phyloP scores from a whole-genome alignment of 495 filamentous ascomycete species.

The Aspergillus nidulans region DNA sequence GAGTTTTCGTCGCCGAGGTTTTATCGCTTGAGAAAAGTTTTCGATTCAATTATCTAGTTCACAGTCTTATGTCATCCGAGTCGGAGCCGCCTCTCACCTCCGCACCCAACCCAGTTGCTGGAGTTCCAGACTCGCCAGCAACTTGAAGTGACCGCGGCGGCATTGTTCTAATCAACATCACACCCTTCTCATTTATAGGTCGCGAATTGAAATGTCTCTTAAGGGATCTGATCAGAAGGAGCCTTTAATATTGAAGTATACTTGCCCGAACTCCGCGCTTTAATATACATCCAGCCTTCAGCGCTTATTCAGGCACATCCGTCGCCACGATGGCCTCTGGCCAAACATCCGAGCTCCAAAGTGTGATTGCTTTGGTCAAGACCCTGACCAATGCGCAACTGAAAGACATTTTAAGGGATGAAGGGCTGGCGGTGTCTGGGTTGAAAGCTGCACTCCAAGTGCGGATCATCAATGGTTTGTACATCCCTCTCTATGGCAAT shows the following conservation, averaged over 20 bases:
- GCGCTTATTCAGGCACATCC: neutral
- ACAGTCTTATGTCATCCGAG: slow-evolving; percentile 44
- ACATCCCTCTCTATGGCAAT: slow-evolving; percentile 9
- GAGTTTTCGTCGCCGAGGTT: neutral
- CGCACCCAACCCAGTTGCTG: slow-evolving; percentile 11
- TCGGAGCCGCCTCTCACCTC: slow-evolving; percentile 25
- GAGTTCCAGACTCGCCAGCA: neutral
- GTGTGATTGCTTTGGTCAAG: slow-evolving; percentile 47
- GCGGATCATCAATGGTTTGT: slow-evolving; percentile 73
- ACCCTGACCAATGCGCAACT: slow-evolving; percentile 66
- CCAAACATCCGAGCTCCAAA: slow-evolving; percentile 31
- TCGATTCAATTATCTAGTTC: no score
- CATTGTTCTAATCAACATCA: neutral
- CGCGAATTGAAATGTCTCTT: slow-evolving; percentile 22
- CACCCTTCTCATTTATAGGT: neutral
- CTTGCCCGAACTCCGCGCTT: slow-evolving; percentile 12
- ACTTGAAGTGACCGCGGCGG: neutral
- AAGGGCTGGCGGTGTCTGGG: slow-evolving; percentile 68
- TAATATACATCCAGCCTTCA: neutral
- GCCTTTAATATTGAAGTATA: slow-evolving; percentile 8
- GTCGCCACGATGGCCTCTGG: slow-evolving; percentile 42
- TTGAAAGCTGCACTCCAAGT: slow-evolving; percentile 75
- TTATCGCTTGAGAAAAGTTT: slow-evolving; percentile 5
- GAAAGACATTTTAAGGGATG: slow-evolving; percentile 64
- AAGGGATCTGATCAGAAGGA: slow-evolving; percentile 13